These are phyloP conservation scores for Clarireedia homoeocarpa DNA, from an alignment of 2,329 filamentous ascomycete species.

Conservation along the genomic window DNA sequence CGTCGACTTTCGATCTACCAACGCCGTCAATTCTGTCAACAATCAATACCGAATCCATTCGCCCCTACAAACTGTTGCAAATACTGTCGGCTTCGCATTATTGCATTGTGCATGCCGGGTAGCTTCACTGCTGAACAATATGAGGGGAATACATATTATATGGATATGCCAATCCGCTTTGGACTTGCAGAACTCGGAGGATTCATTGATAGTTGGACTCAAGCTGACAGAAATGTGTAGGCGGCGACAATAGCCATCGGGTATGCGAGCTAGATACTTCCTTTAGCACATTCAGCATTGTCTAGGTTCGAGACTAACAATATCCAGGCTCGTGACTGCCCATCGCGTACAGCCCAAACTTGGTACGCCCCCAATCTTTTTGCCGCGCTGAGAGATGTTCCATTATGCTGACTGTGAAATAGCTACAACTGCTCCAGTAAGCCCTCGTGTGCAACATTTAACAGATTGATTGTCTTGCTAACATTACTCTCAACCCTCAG, in stretches of 20 bases:
- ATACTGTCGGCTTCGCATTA: too few species aligned
- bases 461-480: slow-evolving; percentile 27
- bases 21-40: not conserved
- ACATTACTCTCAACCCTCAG: slow-evolving; percentile 28
- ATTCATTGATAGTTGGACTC: not conserved
- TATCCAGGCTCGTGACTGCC: slow-evolving; percentile 73
- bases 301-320: slow-evolving; percentile 15
- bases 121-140: too few species aligned
- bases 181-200: not conserved
- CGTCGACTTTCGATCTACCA: not conserved
- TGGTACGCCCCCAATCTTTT: slow-evolving; percentile 49
- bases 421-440: slow-evolving; percentile 78
- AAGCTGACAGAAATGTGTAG: slow-evolving; percentile 36
- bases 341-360: slow-evolving; percentile 73
- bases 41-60: too few species aligned
- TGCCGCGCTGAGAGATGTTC: not conserved
- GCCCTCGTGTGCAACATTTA: slow-evolving; percentile 28
- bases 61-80: too few species aligned
- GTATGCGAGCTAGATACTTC: slow-evolving; percentile 36
- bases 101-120: too few species aligned
- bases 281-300: slow-evolving; percentile 6
- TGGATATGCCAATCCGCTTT: not conserved
- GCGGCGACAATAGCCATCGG: slow-evolving; percentile 68
- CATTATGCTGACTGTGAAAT: slow-evolving; percentile 13
- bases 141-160: not conserved